Evolutionary conservation across 768 basidiomycete species (phyloP), one percentile per base, ranked within the genome.

Genomic region (Leccinum longicurvipes): DNA sequence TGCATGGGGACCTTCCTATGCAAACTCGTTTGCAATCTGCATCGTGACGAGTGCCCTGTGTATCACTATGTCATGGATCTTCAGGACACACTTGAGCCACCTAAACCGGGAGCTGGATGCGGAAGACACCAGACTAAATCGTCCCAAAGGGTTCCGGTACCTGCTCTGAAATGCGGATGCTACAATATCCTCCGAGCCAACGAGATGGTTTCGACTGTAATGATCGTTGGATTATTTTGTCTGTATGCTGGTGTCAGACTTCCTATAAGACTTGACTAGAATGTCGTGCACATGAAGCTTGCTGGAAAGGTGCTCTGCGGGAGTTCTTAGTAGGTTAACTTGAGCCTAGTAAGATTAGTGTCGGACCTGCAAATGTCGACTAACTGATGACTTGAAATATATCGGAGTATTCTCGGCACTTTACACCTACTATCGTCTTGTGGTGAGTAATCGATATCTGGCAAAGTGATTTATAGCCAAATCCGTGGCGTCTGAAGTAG

Each of bases 1-100:
- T 44, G 60, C 69, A 5, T 91, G 87, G 87, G 88, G 86, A 4
- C 87, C 85, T 11, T 79, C 79, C 1, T 93, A 93, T 69, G 71
- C 71, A 12, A 76, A 79, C 42, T 89, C 88, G 2, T 94, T 85
- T 71, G 81, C 77, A 23, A 87, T 94, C 55, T 89, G 86, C 72
- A 85, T 87, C 44, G 74, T 80, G 51, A 77, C 80, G 57, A 82
- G 75, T 60, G 77, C 76, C 6, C 52, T 79, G 28, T 73, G 78
- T 7, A 80, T 84, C 31, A 59, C 79, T 25, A 77, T 85, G 72
- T 78, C 76, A 57, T 74, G 76, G 61, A 56, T 68, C n/a, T 82
- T 85, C 66, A 73, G 79, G 50, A 59, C 59, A n/a, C 73, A 82
- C 56, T 68, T 85, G 46, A 64, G 58, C 25, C 57, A 58, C 19